phyloP scores from a whole-genome alignment of 1,139 yeast species.

The Zygoascus sp. region DNA sequence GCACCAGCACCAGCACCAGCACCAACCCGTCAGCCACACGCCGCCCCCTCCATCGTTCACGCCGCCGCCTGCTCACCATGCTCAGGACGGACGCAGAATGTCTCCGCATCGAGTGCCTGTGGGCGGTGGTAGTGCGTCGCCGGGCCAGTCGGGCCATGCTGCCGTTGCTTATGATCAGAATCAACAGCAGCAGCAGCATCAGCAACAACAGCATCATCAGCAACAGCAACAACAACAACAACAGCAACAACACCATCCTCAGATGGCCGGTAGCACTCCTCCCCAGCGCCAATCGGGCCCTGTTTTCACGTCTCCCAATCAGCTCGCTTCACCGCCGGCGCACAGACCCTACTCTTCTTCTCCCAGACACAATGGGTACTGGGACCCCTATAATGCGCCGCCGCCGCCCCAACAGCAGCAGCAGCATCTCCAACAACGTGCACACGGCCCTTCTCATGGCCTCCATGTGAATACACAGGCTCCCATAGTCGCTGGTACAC shows the following conservation, averaged over 20 bases:
- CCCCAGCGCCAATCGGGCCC: neutral
- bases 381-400: slow-evolving; percentile 1
- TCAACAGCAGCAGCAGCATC: too few species aligned
- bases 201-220: neutral
- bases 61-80: neutral
- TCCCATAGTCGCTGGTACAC: neutral
- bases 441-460: too few species aligned
- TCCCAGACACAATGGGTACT: slow-evolving; percentile 1
- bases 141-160: neutral
- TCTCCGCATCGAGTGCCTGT: neutral
- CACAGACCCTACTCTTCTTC: neutral
- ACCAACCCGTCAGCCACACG: slow-evolving; percentile 15
- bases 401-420: too few species aligned
- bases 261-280: neutral
- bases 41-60: slow-evolving; percentile 10
- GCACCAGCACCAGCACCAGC: too few species aligned
- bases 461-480: slow-evolving; percentile 2
- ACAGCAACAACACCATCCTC: neutral
- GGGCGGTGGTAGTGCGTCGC: too few species aligned
- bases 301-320: neutral
- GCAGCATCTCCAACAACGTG: neutral
- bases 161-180: neutral
- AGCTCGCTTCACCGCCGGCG: neutral
- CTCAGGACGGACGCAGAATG: neutral
- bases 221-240: neutral